Base-by-base conservation (phyloP, 2,329 filamentous ascomycete species). In the Teratosphaeria pseudoeucalypti region DNA sequence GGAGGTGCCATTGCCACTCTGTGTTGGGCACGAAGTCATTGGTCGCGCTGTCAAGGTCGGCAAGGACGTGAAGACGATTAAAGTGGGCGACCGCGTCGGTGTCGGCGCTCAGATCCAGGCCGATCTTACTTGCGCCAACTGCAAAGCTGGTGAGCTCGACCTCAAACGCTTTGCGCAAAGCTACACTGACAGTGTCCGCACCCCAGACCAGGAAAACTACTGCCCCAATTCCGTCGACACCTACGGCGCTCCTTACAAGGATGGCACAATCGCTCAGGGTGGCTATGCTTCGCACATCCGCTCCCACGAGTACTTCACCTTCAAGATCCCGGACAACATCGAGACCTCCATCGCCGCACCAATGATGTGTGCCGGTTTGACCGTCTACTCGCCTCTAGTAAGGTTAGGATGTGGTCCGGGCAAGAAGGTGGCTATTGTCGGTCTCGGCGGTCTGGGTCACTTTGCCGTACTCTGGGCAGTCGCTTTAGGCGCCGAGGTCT, bases 371-470 rank as follows among this genome's bases (percentile, higher is more conserved):
- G 90, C 89, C 49, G 90, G 90, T 63, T 80, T 95, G 65, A 95
- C 90, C 3, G 85, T 85, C 61, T 95, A 85, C 77, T 87, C 83
- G 61, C 90, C 90, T 1, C 80, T 95, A 14, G 85, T 89, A 64
- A 82, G 89, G 55, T 85, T 91, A 69, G 88, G 88, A 26, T 81
- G 82, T 61, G 88, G 88, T 0, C 87, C 87, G 0, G 89, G 90
- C 63, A 90, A 89, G 79, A 90, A 89, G 77, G 84, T 91, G 26
- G 88, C 82, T 43, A 83, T 92, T 62, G 83, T 90, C 9, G 88
- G 88, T 63, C 77, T 90, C 64, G 78, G 78, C 61, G 78, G 78
- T 63, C 75, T 80, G 6, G 78, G 78, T n/a, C 78, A 80, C 71
- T 80, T 78, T 57, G 78, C 75, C 62, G 74, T 80, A 32, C 70